Evolutionary conservation across 148 eudicot species (phyloP), one percentile per base, ranked within the genome.

Genomic region (Amaranthus cruentus): DNA sequence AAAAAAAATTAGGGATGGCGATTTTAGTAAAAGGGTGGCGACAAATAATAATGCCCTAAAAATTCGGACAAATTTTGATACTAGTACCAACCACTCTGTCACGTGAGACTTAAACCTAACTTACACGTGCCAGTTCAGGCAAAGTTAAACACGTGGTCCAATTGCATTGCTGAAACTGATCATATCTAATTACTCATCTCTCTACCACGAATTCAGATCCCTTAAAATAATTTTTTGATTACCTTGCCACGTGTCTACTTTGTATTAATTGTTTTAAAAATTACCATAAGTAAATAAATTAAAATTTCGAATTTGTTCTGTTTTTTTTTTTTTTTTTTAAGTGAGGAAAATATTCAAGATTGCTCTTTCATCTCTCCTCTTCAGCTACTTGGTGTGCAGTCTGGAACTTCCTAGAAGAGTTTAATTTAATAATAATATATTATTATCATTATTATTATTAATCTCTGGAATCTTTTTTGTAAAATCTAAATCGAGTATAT

Each of bases 131-230:
- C 38, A 6, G 0, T 11, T 18, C 47, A 43, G n/a, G 18, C 14
- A 9, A 12, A 6, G 61, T 4, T 14, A 0, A 0, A 8, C 43
- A 87, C 81, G 84, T 85, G 88, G 89, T 82, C 90, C 83, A 86
- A 87, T 89, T 48, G 50, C 47, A 69, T 2, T 9, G 12, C 53
- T 11, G 72, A 57, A 82, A 84, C 80, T 82, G 97, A 91, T 91
- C 81, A 84, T 83, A 82, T 89, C 82, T 78, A 80, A 7, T 69
- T 77, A 66, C 76, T 42, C 68, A 44, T 1, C 71, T 88, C 91
- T 83, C 83, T 67, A 58, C 92, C 96, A 88, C 93, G 53, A 87
- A 70, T 87, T 89, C 46, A 51, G 81, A 79, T 81, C 71, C 77
- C 43, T n/a, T 48, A 48, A n/a, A n/a, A 58, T n/a, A 6, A 28